A percentile compares a stretch with the other conserved stretches of the same genome.
Evolutionary conservation across 495 filamentous ascomycete genomes (phyloP).

Genomic region (Bacidia gigantensis): DNA sequence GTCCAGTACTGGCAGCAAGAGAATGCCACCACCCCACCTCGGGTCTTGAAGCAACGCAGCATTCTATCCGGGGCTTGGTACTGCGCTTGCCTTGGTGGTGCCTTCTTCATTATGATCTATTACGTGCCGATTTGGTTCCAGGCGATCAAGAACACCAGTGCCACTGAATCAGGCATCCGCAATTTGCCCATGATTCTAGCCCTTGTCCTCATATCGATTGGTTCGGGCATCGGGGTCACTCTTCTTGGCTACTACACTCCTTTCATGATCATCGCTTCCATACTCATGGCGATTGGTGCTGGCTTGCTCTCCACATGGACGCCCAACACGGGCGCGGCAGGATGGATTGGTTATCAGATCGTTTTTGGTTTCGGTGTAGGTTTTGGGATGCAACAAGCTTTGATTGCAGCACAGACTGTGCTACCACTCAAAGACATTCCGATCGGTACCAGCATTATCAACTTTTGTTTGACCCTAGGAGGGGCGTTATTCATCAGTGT

Average conservation of each 20-base stretch:
- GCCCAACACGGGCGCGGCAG: constrained; percentile 33
- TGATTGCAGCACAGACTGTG: constrained; percentile 57
- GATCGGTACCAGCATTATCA: constrained; percentile 48
- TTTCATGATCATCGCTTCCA: constrained; percentile 48
- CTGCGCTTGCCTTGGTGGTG: constrained; percentile 41
- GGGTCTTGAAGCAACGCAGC: constrained; percentile 58
- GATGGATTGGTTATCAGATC: constrained; percentile 72
- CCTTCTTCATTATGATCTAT: constrained; percentile 24
- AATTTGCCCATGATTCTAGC: constrained; percentile 60
- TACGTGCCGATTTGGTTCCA: constrained; percentile 87
- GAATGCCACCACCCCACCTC: constrained; percentile 61
- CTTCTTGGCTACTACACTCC: constrained; percentile 63
- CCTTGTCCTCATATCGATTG: constrained; percentile 45
- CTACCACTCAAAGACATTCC: constrained; percentile 48
- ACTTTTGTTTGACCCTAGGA: constrained; percentile 60
- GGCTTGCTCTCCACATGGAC: constrained; percentile 56
- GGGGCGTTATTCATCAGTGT: constrained; percentile 64
- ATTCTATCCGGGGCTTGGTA: constrained; percentile 44
- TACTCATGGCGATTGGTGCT: constrained; percentile 49
- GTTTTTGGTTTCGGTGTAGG: constrained; percentile 58
- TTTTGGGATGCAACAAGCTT: constrained; percentile 50
- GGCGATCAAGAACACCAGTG: constrained; percentile 54
- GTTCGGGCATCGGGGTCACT: constrained; percentile 47
- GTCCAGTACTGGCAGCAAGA: constrained; percentile 57
- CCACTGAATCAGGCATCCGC: constrained; percentile 60